Base-by-base conservation (phyloP, 1,284 basidiomycete species). In the Tilletia caries region DNA sequence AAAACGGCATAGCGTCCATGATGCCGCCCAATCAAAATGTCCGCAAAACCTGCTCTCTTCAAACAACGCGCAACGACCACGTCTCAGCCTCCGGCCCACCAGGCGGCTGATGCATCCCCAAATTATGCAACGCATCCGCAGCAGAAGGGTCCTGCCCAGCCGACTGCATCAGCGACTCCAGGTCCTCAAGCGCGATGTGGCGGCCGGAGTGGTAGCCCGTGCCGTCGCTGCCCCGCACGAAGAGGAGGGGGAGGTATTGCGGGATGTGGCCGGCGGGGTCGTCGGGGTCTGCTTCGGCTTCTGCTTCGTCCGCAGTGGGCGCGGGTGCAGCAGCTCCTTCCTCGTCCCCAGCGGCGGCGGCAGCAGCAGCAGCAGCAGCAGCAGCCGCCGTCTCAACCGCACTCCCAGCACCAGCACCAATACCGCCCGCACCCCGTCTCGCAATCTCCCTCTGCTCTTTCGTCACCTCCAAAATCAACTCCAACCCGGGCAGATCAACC, bases 171-270 rank as follows among this genome's bases (percentile, higher is more conserved):
- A 80, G 69, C 37, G 75, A 72, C 12, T 77, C 75, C 20, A 78
- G 66, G 46, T 77, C 77, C 52, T 80, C 75, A 69, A 67, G 71
- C 66, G 76, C 71, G 33, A 82, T 68, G 62, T 77, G 76, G 12
- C 77, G 68, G 2, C 75, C 78, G 1, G 80, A 77, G 58, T 79
- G 75, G 66, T 78, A 83, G 2, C 75, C 78, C 1, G 75, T 76
- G 8, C 81, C 81, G 65, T 82, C 79, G 15, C 70, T 69, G 6
- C 71, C 77, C 18, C 80, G 77, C 60, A 83, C 76, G 68, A 83
- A 79, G 60, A 82, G 70, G 25, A 83, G 66, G 2, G 81, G 81
- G 2, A 83, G 71, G 23, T 62, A 62, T 29, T 62, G 58, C 6
- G 64, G 64, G n/a, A 43, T 37, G 6, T 43, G 64, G 12, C 20